Base-by-base conservation (phyloP, 2,329 filamentous ascomycete genomes). In the Diaporthe amygdali region DNA sequence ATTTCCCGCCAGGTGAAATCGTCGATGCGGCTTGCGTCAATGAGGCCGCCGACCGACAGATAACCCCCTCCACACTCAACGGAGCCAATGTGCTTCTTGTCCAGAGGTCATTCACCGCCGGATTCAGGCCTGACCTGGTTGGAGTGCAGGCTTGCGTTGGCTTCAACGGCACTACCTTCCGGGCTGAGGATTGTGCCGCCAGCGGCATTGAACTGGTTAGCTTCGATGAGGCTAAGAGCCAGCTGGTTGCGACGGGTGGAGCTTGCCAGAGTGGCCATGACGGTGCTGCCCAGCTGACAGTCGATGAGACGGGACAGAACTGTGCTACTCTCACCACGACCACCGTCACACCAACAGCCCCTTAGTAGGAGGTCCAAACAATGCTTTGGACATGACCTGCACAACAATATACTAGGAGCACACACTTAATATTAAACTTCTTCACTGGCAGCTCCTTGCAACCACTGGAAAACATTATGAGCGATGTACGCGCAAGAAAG, bases 1-100 rank as follows among this genome's bases (percentile, higher is more conserved):
- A 39, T 30, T 3, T 17, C 34, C 41, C 1, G 5, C 5, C 39
- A 82, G 81, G 82, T 69, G 79, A 83, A 71, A 83, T 84, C 25
- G 82, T 84, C 55, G 80, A 84, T 66, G 81, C 82, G 34, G 81
- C 81, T 37, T 83, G 81, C 64, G 81, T 78, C 63, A 73, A 80
- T 72, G 75, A 75, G 3, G 76, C 81, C 8, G 81, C 80, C 9
- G 81, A 84, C 74, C 78, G 82, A n/a, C 80, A 84, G 75, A 75
- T 84, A 3, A 82, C 80, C 4, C 81, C 81, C 15, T 78, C 79
- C 9, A 82, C 78, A 9, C 66, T 80, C 30, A 74, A 77, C 47
- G 79, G 79, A 34, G 72, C 74, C 32, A 67, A 77, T 39, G 79
- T 81, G 4, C 78, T 84, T 22, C 75, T 79, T 12, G 79, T 84